These are phyloP conservation scores for Leccinum pellstonianum DNA, from an alignment of 768 basidiomycete species.

Conservation along the genomic window DNA sequence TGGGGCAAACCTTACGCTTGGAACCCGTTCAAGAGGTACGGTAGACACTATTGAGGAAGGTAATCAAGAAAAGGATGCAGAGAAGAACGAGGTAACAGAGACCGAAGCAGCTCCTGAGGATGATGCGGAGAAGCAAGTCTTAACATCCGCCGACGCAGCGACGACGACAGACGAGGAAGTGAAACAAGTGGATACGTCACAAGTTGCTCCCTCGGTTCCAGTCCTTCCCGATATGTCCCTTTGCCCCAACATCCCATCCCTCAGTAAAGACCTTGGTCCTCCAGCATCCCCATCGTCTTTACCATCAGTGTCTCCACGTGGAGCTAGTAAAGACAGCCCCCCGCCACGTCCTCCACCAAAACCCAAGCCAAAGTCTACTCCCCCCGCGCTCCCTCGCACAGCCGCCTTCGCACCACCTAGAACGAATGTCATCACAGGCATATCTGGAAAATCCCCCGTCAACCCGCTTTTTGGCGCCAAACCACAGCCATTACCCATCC, in stretches of 20 bases:
- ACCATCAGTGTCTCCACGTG: constrained; percentile 5
- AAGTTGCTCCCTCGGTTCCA: constrained; percentile 3
- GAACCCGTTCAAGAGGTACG: constrained; percentile 7
- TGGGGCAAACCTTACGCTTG: constrained; percentile 22
- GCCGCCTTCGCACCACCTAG: constrained; percentile 17
- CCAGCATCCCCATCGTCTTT: constrained; percentile 2
- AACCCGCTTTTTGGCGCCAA: constrained; percentile 23
- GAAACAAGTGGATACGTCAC: neutral
- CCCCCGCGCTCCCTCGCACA: constrained; percentile 8
- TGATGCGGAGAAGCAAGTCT: constrained; percentile 1
- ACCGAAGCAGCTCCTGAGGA: neutral
- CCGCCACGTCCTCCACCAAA: constrained; percentile 26
- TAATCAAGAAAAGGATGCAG: constrained; percentile 8
- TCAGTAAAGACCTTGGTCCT: constrained; percentile 11
- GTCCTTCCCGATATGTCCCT: constrained; percentile 16
- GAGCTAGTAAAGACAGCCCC: constrained; percentile 14
- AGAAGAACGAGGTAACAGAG: neutral
- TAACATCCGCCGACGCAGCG: neutral
- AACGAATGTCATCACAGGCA: constrained; percentile 19
- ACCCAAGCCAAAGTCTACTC: constrained; percentile 18
- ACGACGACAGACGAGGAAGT: neutral
- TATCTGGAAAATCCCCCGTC: constrained; percentile 26
- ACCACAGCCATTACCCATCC: constrained; percentile 27
- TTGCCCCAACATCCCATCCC: constrained; percentile 10
- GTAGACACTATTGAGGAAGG: constrained; percentile 11